Percentiles rank a stretch among this genome's conserved stretches.
These are phyloP conservation scores for Venturia oleaginea DNA, from an alignment of 2,329 filamentous ascomycete species.

Conservation along the genomic window DNA sequence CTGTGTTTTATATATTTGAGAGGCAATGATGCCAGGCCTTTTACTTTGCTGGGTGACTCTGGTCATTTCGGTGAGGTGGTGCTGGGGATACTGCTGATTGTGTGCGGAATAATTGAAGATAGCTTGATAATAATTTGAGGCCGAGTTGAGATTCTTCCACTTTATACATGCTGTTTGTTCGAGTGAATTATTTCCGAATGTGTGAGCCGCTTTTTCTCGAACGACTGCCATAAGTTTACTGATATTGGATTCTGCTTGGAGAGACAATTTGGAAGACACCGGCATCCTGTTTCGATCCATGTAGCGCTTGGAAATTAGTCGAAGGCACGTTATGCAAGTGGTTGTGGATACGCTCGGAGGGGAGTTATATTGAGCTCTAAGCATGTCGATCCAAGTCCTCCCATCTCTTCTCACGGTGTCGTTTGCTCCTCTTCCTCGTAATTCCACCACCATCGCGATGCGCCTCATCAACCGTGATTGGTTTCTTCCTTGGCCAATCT, in stretches of 20 bases:
- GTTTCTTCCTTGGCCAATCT: slow-evolving; percentile 79
- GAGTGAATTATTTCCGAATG: background rate
- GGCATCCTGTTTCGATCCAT: background rate
- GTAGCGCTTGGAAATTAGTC: background rate
- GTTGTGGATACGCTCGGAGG: background rate
- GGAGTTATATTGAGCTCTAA: background rate
- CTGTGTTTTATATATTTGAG: background rate
- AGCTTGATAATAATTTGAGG: background rate
- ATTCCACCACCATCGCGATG: background rate
- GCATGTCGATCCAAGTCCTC: slow-evolving; percentile 1
- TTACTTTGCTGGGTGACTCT: background rate
- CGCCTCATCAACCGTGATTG: background rate
- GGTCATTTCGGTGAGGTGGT: background rate
- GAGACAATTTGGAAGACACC: background rate
- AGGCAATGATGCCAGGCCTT: background rate
- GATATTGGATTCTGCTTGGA: background rate
- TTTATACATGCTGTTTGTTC: background rate
- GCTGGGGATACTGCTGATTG: background rate
- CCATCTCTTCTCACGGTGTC: slow-evolving; percentile 20
- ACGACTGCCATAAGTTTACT: background rate
- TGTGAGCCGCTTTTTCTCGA: background rate
- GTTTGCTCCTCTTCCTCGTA: slow-evolving; percentile 22
- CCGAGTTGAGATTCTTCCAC: background rate
- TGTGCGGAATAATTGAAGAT: background rate
- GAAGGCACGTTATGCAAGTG: background rate